Evolutionary conservation across 2,329 filamentous ascomycete genomes (phyloP).

Genomic region (Pseudocercospora vitis): DNA sequence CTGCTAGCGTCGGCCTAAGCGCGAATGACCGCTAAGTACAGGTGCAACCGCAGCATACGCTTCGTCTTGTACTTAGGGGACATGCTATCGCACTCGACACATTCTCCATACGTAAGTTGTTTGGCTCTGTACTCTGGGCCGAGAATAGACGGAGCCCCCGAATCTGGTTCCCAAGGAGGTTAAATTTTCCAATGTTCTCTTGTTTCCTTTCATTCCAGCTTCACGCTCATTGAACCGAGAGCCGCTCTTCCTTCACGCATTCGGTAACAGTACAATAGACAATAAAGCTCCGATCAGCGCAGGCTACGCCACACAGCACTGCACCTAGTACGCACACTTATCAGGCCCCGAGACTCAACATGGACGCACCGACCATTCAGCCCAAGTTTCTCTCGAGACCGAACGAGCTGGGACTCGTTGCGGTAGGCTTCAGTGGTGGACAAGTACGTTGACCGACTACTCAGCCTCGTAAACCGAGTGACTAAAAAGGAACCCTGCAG

Average conservation of each 20-base stretch:
- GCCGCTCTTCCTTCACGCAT: too few relatives aligned
- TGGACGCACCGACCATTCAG: constrained; percentile 56
- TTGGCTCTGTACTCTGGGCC: neutral
- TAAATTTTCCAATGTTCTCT: constrained; percentile 4
- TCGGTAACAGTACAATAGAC: neutral
- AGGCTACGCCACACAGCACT: neutral
- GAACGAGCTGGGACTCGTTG: constrained; percentile 83
- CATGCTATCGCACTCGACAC: constrained; percentile 1
- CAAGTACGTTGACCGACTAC: constrained; percentile 61
- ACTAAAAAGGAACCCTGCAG: constrained; percentile 47
- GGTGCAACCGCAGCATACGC: too few relatives aligned
- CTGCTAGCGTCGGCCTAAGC: neutral
- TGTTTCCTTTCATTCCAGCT: constrained; percentile 4
- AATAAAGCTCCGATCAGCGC: neutral
- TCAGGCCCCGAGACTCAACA: constrained; percentile 15
- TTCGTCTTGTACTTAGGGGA: constrained; percentile 3
- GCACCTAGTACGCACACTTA: neutral
- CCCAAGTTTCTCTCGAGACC: constrained; percentile 77
- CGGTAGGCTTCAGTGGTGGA: constrained; percentile 93
- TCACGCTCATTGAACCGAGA: neutral
- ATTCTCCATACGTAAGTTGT: constrained; percentile 1
- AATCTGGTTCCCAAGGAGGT: constrained; percentile 5
- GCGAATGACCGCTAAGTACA: neutral
- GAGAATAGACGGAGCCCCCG: neutral
- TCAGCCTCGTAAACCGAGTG: neutral